Conservation (phyloP, 2,329 filamentous ascomycete species). For the Alternaria arborescens region DNA sequence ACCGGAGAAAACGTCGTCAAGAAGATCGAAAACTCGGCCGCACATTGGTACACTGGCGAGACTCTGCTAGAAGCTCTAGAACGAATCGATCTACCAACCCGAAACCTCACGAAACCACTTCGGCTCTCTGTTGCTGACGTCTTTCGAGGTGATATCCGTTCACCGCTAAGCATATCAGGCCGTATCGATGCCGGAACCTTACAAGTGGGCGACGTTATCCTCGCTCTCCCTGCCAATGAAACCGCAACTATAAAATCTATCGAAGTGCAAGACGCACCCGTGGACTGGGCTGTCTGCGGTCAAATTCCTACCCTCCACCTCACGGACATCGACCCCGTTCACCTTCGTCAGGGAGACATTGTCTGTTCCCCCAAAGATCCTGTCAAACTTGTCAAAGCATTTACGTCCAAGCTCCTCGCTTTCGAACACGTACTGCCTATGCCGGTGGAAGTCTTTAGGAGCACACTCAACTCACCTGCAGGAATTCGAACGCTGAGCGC, state of each 20-base stretch:
- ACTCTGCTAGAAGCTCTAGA: slow-evolving; percentile 88
- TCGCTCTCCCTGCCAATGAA: slow-evolving; percentile 83
- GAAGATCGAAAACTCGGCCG: slow-evolving; percentile 60
- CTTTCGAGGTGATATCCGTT: slow-evolving; percentile 79
- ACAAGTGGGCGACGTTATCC: slow-evolving; percentile 81
- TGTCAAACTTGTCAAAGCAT: slow-evolving; percentile 74
- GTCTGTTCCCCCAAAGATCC: slow-evolving; percentile 75
- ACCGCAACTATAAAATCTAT: slow-evolving; percentile 82
- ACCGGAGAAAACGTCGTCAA: slow-evolving; percentile 84
- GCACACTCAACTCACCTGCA: slow-evolving; percentile 80
- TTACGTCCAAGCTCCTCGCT: slow-evolving; percentile 84
- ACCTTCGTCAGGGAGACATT: slow-evolving; percentile 82
- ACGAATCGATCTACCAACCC: slow-evolving; percentile 74
- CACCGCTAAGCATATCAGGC: slow-evolving; percentile 84
- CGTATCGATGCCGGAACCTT: slow-evolving; percentile 84
- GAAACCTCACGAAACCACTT: slow-evolving; percentile 79
- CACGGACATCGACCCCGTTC: slow-evolving; percentile 81
- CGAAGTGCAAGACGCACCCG: slow-evolving; percentile 74
- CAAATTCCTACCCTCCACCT: slow-evolving; percentile 89
- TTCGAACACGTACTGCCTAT: slow-evolving; percentile 92
- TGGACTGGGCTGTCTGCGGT: slow-evolving; percentile 91
- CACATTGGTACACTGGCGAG: slow-evolving; percentile 79
- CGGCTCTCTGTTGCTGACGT: slow-evolving; percentile 89
- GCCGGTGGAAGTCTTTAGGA: slow-evolving; percentile 87
- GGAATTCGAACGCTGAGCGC: slow-evolving; percentile 76